Percentiles rank a stretch among this genome's conserved stretches.
Conservation (phyloP, 495 filamentous ascomycete species). For the Neurospora sp. region DNA sequence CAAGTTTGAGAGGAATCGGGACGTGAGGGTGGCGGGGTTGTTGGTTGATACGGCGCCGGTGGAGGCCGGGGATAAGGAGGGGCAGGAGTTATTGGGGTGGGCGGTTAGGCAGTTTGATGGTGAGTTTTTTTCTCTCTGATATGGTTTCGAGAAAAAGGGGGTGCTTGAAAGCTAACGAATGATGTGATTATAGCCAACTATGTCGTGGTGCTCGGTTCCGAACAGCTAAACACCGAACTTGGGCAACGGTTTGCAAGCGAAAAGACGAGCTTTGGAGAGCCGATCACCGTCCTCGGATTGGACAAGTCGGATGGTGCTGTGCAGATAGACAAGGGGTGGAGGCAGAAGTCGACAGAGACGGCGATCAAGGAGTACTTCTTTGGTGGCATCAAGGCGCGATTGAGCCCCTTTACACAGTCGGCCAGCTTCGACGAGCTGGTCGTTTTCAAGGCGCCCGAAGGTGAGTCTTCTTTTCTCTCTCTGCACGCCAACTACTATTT, state of each 20-base stretch:
- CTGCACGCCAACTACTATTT: neutral
- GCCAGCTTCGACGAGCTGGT: slow-evolving; percentile 61
- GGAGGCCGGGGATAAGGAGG: slow-evolving; percentile 44
- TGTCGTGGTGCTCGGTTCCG: slow-evolving; percentile 73
- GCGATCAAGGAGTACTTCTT: slow-evolving; percentile 92
- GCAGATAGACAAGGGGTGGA: slow-evolving; percentile 64
- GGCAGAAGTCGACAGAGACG: slow-evolving; percentile 58
- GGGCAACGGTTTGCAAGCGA: slow-evolving; percentile 58
- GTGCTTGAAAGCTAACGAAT: neutral
- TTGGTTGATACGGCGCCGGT: slow-evolving; percentile 78
- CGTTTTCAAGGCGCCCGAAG: slow-evolving; percentile 41
- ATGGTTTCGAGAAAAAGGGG: too few relatives aligned
- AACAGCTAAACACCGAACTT: slow-evolving; percentile 70
- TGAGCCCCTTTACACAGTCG: slow-evolving; percentile 77
- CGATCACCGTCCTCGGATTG: slow-evolving; percentile 63
- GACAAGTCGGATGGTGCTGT: slow-evolving; percentile 85
- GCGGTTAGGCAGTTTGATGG: slow-evolving; percentile 79
- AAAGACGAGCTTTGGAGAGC: slow-evolving; percentile 47
- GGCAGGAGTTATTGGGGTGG: slow-evolving; percentile 64
- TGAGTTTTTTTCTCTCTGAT: slow-evolving; percentile 23
- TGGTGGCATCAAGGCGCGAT: slow-evolving; percentile 60
- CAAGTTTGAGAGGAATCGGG: slow-evolving; percentile 67
- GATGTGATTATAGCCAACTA: slow-evolving; percentile 49
- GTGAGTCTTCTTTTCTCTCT: neutral
- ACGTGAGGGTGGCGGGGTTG: slow-evolving; percentile 59